Conservation (phyloP, 2,329 filamentous ascomycete genomes). For the Capronia coronata region DNA sequence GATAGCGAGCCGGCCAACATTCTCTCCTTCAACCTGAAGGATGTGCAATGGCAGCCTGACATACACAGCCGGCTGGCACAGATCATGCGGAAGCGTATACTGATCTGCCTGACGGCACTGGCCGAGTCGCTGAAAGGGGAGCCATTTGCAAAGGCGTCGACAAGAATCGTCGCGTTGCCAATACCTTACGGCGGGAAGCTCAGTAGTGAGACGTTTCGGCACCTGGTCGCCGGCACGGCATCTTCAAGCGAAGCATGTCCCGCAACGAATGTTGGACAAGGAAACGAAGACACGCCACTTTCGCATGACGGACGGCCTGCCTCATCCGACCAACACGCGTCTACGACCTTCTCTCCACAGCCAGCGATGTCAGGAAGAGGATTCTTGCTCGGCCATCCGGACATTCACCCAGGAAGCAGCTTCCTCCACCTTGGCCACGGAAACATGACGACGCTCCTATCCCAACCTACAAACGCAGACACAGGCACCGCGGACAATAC, state of each 20-base stretch:
- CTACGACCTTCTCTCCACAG: background rate
- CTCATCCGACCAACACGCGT: background rate
- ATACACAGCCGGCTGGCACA: constrained; percentile 14
- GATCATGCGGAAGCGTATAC: constrained; percentile 23
- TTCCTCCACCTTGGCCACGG: constrained; percentile 12
- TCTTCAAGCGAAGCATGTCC: background rate
- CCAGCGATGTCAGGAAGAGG: background rate
- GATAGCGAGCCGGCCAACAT: background rate
- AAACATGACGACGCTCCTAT: constrained; percentile 3
- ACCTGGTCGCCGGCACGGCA: background rate
- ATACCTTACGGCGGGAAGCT: constrained; percentile 4
- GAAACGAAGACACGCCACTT: background rate
- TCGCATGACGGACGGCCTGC: background rate
- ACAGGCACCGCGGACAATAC: background rate
- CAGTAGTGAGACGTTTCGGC: constrained; percentile 1
- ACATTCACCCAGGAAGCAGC: constrained; percentile 15
- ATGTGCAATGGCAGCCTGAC: constrained; percentile 24
- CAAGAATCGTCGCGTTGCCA: constrained; percentile 6
- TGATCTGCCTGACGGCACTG: constrained; percentile 13
- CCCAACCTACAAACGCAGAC: background rate
- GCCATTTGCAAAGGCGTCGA: background rate
- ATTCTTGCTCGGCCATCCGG: constrained; percentile 6
- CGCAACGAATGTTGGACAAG: too few species aligned
- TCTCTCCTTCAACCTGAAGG: constrained; percentile 4
- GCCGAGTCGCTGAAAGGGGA: background rate